phyloP scores from a whole-genome alignment of 345 rosid genomes.

The Iberis pinnata region DNA sequence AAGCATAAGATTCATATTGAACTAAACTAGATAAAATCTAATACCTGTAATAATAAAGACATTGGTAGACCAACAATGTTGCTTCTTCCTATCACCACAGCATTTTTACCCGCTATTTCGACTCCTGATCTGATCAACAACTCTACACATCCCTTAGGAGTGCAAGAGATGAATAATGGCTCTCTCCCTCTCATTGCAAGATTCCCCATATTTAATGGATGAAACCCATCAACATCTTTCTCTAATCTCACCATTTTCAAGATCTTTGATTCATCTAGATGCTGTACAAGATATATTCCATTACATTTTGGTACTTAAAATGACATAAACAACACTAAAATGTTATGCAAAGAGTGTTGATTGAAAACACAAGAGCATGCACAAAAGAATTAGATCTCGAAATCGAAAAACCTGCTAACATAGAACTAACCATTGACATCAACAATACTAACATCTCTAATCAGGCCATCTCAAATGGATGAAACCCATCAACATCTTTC shows the following conservation, averaged over 20 bases:
- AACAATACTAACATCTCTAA: constrained; percentile 1
- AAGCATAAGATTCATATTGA: background rate
- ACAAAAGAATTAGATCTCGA: too few species aligned
- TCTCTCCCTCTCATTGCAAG: constrained; percentile 94
- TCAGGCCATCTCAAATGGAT: constrained; percentile 66
- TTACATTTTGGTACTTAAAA: constrained; percentile 6
- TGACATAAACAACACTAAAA: too few species aligned
- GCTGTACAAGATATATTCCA: constrained; percentile 47
- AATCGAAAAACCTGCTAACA: background rate
- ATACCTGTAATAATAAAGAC: constrained; percentile 80
- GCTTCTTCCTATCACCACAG: constrained; percentile 88
- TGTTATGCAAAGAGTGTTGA: too few species aligned
- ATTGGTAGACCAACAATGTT: constrained; percentile 84
- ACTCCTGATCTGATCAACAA: constrained; percentile 68
- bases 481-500: constrained; percentile 91
- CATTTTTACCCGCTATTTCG: constrained; percentile 64
- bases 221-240: constrained; percentile 91
- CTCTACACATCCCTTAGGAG: constrained; percentile 86
- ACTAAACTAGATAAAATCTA: background rate
- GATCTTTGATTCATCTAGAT: constrained; percentile 73
- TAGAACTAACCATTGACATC: constrained; percentile 3
- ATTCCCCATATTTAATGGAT: constrained; percentile 78
- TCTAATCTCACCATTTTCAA: constrained; percentile 55
- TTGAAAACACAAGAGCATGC: too few species aligned
- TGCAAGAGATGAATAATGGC: constrained; percentile 75